Evolutionary conservation across 768 basidiomycete species (phyloP), one percentile per base, ranked within the genome.

Genomic region (Imleria badia): DNA sequence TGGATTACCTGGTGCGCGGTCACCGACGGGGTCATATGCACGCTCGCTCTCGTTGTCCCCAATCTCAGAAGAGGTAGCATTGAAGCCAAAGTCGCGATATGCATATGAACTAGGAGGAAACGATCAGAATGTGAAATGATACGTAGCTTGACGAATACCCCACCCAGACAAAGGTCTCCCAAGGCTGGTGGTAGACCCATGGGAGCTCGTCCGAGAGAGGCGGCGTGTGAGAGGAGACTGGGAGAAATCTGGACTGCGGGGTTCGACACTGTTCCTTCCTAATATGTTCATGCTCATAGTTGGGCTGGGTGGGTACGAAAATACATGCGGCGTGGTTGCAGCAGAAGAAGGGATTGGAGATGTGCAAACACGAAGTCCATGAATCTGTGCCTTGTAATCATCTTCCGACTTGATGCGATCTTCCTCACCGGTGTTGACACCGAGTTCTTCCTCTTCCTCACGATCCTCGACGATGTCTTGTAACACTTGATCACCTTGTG

Each of bases 1-100:
- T 14, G 91, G 91, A 59, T 85, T 81, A 0, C 89, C 91, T 2
- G 86, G 84, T 1, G 75, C 77, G 6, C 89, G 78, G 59, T 90
- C 88, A 10, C 78, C 81, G n/a, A 81, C 72, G 4, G 77, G 70
- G 64, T 82, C 74, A 62, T 83, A 81, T 13, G 69, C 64, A 12
- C 56, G 63, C n/a, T 70, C 68, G 39, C 52, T 62, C 39, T 68
- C 70, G 19, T 29, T 60, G 44, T 70, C 70, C 42, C 68, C 68
- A 0, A 52, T 36, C 36, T 67, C 67, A 3, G 65, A 66, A 38
- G 56, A 55, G 22, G 55, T n/a, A 29, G 43, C 51, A 36, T 39
- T 54, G 30, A 48, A 45, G 17, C 48, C 46, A 1, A 51, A 41
- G 36, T 68, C 64, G 38, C 56, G 66, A 49, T 60, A 49, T 11